phyloP scores from a whole-genome alignment of 257 asterid genomes.

The Cinchona pubescens region DNA sequence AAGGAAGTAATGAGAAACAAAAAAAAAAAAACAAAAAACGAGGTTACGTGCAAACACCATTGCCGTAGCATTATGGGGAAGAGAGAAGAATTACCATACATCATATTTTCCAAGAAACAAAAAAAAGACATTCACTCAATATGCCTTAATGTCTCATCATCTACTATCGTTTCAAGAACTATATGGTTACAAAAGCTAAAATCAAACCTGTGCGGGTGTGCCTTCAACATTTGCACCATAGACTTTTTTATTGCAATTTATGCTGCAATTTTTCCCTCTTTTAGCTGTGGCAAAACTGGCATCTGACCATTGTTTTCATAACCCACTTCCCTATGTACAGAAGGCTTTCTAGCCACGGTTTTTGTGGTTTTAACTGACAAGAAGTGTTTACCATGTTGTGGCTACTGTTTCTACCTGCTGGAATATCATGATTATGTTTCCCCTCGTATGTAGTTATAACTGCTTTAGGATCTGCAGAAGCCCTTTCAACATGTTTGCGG shows the following conservation, averaged over 20 bases:
- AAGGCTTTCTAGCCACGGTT: conserved; percentile 29
- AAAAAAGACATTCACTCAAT: background rate
- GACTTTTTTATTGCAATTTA: conserved; percentile 2
- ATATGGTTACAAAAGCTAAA: conserved; percentile 3
- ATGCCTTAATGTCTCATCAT: background rate
- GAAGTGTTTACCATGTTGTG: conserved; percentile 2
- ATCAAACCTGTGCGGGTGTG: background rate
- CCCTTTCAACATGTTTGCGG: conserved; percentile 92
- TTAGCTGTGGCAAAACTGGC: conserved; percentile 47
- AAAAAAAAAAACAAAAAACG: background rate
- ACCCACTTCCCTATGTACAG: conserved; percentile 33
- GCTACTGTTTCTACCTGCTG: conserved; percentile 43
- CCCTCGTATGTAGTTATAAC: conserved; percentile 91
- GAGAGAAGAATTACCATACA: conserved; percentile 3
- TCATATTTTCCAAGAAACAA: background rate
- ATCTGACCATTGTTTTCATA: conserved; percentile 33
- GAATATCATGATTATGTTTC: conserved; percentile 78
- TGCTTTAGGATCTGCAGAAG: conserved; percentile 75
- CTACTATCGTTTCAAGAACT: background rate
- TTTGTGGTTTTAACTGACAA: conserved; percentile 35
- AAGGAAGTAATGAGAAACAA: background rate
- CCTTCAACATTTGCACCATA: conserved; percentile 4
- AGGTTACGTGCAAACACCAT: background rate
- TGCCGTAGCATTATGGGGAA: background rate
- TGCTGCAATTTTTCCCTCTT: conserved; percentile 56